A percentile compares a stretch with the other conserved stretches of the same genome.
Conservation (phyloP, 192 early-diverging fungal genomes). For the Lunasporangiospora selenospora region DNA sequence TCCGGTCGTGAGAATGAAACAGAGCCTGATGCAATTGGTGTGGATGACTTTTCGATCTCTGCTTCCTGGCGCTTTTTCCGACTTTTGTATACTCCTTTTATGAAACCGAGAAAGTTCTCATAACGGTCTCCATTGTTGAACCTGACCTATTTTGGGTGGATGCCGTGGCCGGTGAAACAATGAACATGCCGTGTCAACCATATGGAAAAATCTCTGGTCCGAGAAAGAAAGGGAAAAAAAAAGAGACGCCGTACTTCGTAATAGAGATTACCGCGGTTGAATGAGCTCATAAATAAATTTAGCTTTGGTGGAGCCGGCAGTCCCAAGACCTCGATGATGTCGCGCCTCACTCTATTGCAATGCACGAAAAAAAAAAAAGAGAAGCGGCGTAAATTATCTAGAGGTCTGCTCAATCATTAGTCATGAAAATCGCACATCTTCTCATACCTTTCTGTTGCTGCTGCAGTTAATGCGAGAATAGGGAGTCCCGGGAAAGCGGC, state of each 20-base stretch:
- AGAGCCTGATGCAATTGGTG: neutral
- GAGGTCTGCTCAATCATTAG: no score
- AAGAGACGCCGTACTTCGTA: conserved; percentile 30
- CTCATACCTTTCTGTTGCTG: conserved; percentile 81
- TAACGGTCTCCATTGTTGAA: conserved; percentile 20
- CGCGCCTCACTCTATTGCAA: conserved; percentile 18
- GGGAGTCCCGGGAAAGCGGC: conserved; percentile 74
- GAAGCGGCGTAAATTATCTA: no score
- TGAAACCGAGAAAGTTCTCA: conserved; percentile 24
- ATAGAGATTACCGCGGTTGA: conserved; percentile 33
- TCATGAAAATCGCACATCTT: neutral
- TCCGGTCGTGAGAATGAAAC: neutral
- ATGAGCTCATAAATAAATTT: conserved; percentile 16
- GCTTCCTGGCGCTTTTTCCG: conserved; percentile 12
- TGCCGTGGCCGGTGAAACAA: no score
- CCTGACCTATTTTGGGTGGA: conserved; percentile 31
- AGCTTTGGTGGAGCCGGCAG: conserved; percentile 22
- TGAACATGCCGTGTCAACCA: no score
- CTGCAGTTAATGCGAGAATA: conserved; percentile 93
- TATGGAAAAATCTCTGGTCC: no score
- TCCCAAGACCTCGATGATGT: conserved; percentile 19
- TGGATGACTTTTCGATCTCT: no score
- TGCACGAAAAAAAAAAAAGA: no score
- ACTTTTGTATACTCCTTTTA: conserved; percentile 17
- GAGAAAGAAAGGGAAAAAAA: no score